phyloP scores from a whole-genome alignment of 2,329 filamentous ascomycete species.

The Epichloe coenophiala region DNA sequence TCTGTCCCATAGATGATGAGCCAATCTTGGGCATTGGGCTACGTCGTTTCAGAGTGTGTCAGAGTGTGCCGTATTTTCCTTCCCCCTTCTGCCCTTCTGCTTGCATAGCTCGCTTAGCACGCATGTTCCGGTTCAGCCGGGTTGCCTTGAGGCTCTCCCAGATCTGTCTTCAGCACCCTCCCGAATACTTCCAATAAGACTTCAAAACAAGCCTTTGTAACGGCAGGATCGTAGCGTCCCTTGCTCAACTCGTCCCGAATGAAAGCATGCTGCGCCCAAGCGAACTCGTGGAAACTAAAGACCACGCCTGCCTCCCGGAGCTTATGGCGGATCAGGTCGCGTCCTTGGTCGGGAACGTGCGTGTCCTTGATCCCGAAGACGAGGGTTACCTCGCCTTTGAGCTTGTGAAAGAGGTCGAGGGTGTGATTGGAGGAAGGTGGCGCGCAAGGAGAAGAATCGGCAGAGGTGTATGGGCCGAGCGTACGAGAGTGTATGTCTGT shows the following conservation, averaged over 20 bases:
- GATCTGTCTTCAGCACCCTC: constrained; percentile 61
- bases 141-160: constrained; percentile 54
- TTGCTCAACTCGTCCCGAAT: constrained; percentile 88
- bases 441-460: constrained; percentile 29
- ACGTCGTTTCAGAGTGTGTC: too few relatives aligned
- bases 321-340: constrained; percentile 72
- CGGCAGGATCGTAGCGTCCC: constrained; percentile 80
- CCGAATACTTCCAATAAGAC: constrained; percentile 78
- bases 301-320: constrained; percentile 61
- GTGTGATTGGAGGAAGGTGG: constrained; percentile 33
- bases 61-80: too few relatives aligned
- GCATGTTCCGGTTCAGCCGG: constrained; percentile 56
- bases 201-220: constrained; percentile 82
- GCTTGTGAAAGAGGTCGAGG: constrained; percentile 42
- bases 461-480: constrained; percentile 47
- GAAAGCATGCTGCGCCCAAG: constrained; percentile 92
- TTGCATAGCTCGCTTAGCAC: constrained; percentile 31
- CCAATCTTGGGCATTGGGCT: neutral
- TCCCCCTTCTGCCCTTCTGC: too few relatives aligned
- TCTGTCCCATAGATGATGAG: neutral
- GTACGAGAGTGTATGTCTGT: constrained; percentile 77
- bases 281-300: constrained; percentile 77
- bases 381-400: constrained; percentile 75
- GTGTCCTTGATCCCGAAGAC: constrained; percentile 89
- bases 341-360: constrained; percentile 70